Conservation (phyloP, 2,329 filamentous ascomycete genomes). For the Aspergillaceae sp. region DNA sequence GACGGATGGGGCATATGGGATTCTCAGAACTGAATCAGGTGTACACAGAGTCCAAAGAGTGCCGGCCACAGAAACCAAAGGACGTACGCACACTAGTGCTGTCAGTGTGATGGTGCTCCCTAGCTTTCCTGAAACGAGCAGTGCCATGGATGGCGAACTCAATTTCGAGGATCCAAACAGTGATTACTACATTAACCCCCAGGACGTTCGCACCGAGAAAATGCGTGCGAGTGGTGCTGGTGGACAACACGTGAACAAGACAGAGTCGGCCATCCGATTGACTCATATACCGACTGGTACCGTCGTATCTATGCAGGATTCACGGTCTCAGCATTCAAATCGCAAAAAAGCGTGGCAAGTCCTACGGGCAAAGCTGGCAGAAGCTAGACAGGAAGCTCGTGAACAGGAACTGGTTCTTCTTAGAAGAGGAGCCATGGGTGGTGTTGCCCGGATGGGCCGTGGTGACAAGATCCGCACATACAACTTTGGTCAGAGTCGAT, state of each 20-base stretch:
- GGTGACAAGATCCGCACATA: slow-evolving; percentile 94
- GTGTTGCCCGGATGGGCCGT: slow-evolving; percentile 70
- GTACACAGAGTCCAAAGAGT: slow-evolving; percentile 94
- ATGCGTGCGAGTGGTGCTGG: slow-evolving; percentile 90
- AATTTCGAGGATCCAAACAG: slow-evolving; percentile 76
- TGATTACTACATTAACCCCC: slow-evolving; percentile 80
- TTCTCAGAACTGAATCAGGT: slow-evolving; percentile 78
- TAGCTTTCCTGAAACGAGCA: slow-evolving; percentile 55
- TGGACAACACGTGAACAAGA: slow-evolving; percentile 97
- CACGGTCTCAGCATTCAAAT: slow-evolving; percentile 82
- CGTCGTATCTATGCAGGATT: slow-evolving; percentile 86
- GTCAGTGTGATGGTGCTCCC: slow-evolving; percentile 89
- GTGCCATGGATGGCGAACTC: slow-evolving; percentile 43
- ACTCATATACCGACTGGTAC: slow-evolving; percentile 84
- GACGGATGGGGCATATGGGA: slow-evolving; percentile 66
- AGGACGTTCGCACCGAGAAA: slow-evolving; percentile 74
- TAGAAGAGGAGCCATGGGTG: slow-evolving; percentile 68
- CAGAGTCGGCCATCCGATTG: slow-evolving; percentile 86
- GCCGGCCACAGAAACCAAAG: slow-evolving; percentile 81
- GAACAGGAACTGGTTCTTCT: slow-evolving; percentile 71
- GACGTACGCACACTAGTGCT: slow-evolving; percentile 86
- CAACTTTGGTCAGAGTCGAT: slow-evolving; percentile 69
- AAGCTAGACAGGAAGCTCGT: slow-evolving; percentile 67
- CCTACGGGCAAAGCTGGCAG: slow-evolving; percentile 71
- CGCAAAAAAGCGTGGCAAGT: slow-evolving; percentile 79